Evolutionary conservation across 106 monocot genomes (phyloP).

Genomic region (Dendrobium chrysotoxum): DNA sequence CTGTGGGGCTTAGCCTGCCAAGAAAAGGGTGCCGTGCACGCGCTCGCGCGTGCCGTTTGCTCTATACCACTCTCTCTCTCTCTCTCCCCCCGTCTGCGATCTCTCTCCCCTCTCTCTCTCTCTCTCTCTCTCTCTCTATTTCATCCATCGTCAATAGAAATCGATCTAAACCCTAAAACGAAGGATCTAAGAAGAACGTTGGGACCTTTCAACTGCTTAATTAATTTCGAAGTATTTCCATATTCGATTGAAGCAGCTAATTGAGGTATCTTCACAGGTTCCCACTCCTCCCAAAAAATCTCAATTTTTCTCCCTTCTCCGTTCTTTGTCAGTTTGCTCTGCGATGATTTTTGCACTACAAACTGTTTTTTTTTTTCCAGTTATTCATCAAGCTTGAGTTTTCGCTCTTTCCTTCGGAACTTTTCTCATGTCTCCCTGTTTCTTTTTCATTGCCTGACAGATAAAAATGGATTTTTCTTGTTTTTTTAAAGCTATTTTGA

Average conservation of each 20-base stretch:
- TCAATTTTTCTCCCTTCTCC: background rate
- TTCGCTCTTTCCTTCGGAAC: background rate
- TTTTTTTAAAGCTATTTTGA: background rate
- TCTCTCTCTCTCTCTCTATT: background rate
- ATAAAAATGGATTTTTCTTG: background rate
- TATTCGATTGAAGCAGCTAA: background rate
- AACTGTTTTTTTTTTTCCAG: background rate
- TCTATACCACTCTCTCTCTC: background rate
- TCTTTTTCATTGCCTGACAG: background rate
- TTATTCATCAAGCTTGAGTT: background rate
- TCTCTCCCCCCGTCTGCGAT: background rate
- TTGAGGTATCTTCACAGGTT: background rate
- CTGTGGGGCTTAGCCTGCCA: background rate
- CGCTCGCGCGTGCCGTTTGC: conserved; percentile 9
- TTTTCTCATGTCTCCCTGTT: background rate
- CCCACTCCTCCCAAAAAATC: background rate
- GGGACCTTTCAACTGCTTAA: no score
- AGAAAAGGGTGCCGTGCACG: conserved; percentile 14
- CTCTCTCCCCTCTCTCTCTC: no score
- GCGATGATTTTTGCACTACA: no score
- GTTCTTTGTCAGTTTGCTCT: background rate
- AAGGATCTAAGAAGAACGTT: no score
- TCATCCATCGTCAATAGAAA: background rate
- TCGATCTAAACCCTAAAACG: background rate
- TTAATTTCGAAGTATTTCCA: no score